These are phyloP conservation scores for Colletotrichum theobromicola DNA, from an alignment of 2,329 filamentous ascomycete species.

Conservation along the genomic window DNA sequence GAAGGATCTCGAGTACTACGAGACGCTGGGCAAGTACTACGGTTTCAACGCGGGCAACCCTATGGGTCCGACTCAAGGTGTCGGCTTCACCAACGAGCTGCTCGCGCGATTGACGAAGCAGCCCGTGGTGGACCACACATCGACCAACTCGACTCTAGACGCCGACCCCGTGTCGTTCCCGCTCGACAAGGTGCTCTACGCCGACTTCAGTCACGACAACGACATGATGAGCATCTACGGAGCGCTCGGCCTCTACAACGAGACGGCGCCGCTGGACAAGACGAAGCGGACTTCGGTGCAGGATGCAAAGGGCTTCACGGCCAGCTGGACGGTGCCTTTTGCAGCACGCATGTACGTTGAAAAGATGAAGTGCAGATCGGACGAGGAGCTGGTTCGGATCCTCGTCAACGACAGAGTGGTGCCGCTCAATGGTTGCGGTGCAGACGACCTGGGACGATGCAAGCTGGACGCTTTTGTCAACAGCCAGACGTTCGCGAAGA, in stretches of 20 bases:
- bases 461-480: conserved; percentile 72
- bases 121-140: conserved; percentile 75
- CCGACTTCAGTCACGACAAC: conserved; percentile 93
- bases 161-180: conserved; percentile 73
- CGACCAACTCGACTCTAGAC: conserved; percentile 80
- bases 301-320: conserved; percentile 71
- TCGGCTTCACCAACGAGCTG: conserved; percentile 88
- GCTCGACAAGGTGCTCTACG: conserved; percentile 71
- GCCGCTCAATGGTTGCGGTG: conserved; percentile 71
- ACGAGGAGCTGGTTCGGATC: conserved; percentile 74
- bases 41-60: conserved; percentile 78
- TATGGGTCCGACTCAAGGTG: conserved; percentile 82
- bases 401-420: conserved; percentile 86
- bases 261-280: conserved; percentile 58
- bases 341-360: conserved; percentile 83
- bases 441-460: conserved; percentile 75
- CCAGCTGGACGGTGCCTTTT: conserved; percentile 84
- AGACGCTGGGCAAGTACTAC: conserved; percentile 85
- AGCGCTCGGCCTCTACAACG: conserved; percentile 80
- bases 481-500: conserved; percentile 74
- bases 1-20: conserved; percentile 80
- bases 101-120: conserved; percentile 76
- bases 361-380: conserved; percentile 72
- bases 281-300: conserved; percentile 48
- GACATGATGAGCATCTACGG: conserved; percentile 79